Evolutionary conservation across 129 eudicot genomes (phyloP), one percentile per base, ranked within the genome.

Genomic region (Erigeron canadensis): DNA sequence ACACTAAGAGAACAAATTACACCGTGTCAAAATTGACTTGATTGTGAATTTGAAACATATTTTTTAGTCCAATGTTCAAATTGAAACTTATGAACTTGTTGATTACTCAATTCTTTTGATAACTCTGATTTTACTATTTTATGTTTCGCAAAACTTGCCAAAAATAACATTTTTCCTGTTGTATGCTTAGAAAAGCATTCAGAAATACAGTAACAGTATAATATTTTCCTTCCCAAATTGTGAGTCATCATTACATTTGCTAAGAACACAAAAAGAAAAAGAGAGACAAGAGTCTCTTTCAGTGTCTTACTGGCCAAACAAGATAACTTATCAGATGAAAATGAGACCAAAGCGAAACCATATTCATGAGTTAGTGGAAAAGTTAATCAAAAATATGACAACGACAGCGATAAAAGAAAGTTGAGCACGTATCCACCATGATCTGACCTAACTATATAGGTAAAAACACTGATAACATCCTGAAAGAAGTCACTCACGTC

Each of bases 371-470:
- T 70, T 78, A 71, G 82, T 78, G 82, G 72, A 42, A 55, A 78
- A 63, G 62, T 15, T 63, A 78, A 78, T 71, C 3, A 67, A 18
- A 45, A 64, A 42, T 59, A 77, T 19, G 81, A 70, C 63, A 70
- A 37, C 6, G 82, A 78, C 61, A 54, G 4, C 16, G 19, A 78
- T 63, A 63, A 70, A 71, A 71, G 77, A 72, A 78, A 63, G 66
- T 42, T 71, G 58, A 77, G 63, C 71, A 77, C 76, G 71, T 70
- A 77, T 61, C 18, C 75, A 71, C 76, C 16, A 70, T 69, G 44
- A 77, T 78, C 76, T 63, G 77, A 78, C 81, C 72, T 78, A 78
- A 78, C 77, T 71, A 78, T 63, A 76, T 58, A 67, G 53, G 68
- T 78, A 54, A 78, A 53, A 63, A 43, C 64, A 50, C 57, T 48